A percentile compares a stretch with the other conserved stretches of the same genome.
These are phyloP conservation scores for Rubia peregrina DNA, from an alignment of 305 asterid genomes.

Conservation along the genomic window DNA sequence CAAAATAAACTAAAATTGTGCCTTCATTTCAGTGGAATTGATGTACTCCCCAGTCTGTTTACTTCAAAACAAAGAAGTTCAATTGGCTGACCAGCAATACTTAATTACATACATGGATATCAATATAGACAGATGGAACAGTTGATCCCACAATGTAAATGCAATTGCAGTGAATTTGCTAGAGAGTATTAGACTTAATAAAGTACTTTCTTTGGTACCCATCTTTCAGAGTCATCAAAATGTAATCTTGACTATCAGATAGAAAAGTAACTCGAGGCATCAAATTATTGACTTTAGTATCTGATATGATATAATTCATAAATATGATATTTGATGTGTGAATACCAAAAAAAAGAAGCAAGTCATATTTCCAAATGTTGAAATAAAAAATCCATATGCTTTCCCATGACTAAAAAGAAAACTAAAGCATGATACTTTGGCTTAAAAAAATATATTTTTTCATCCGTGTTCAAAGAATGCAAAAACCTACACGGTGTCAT, in stretches of 20 bases:
- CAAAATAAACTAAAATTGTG: neutral
- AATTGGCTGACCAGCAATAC: neutral
- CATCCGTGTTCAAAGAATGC: neutral
- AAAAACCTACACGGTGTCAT: neutral
- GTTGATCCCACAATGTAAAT: neutral
- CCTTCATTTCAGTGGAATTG: neutral
- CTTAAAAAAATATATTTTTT: neutral
- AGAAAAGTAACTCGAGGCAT: neutral
- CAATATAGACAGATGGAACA: neutral
- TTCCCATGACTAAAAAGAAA: neutral
- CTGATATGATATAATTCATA: neutral
- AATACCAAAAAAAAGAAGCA: neutral
- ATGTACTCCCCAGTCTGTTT: neutral
- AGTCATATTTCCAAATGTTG: neutral
- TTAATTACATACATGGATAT: neutral
- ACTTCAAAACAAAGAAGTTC: neutral
- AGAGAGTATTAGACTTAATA: neutral
- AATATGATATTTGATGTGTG: neutral
- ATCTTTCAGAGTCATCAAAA: neutral
- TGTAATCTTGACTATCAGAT: neutral
- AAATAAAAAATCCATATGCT: neutral
- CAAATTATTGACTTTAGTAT: neutral
- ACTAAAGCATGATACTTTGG: neutral
- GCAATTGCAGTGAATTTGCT: conserved; percentile 1
- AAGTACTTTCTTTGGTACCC: neutral